Percentiles rank a stretch among this genome's conserved stretches.
phyloP scores from a whole-genome alignment of 768 basidiomycete genomes.

The Dacryopinax spathularia region DNA sequence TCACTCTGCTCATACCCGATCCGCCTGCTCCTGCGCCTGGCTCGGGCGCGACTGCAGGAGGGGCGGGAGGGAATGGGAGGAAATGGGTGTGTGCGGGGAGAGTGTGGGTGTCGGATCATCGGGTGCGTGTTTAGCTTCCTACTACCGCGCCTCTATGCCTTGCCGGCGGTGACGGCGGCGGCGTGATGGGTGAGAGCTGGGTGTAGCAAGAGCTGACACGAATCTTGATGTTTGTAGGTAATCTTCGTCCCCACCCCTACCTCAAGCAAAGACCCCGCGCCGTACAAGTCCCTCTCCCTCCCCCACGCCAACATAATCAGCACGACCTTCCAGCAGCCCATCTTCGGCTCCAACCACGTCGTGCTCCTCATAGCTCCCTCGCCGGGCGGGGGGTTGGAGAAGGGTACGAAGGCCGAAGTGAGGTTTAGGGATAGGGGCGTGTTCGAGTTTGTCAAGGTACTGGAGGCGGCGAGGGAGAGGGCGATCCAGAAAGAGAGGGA shows the following conservation, averaged over 20 bases:
- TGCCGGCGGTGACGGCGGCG: too few relatives aligned
- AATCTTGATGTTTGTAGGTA: slow-evolving; percentile 31
- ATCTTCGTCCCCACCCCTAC: slow-evolving; percentile 35
- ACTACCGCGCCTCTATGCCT: not conserved
- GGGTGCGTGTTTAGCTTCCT: slow-evolving; percentile 33
- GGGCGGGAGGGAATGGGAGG: slow-evolving; percentile 36
- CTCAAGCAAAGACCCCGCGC: slow-evolving; percentile 13
- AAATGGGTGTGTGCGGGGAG: slow-evolving; percentile 46
- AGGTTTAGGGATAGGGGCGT: slow-evolving; percentile 53
- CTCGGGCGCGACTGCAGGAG: slow-evolving; percentile 30
- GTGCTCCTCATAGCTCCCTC: slow-evolving; percentile 53
- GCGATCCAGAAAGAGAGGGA: slow-evolving; percentile 63
- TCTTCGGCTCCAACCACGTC: slow-evolving; percentile 55
- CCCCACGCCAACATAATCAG: slow-evolving; percentile 51
- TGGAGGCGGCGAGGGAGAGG: slow-evolving; percentile 66
- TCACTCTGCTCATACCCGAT: slow-evolving; percentile 45
- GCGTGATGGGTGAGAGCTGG: too few relatives aligned
- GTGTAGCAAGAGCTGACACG: not conserved
- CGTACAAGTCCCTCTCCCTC: slow-evolving; percentile 35
- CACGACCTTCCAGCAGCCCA: slow-evolving; percentile 62
- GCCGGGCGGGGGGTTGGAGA: slow-evolving; percentile 47
- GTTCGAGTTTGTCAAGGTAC: slow-evolving; percentile 54
- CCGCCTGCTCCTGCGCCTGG: slow-evolving; percentile 26
- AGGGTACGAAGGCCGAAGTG: slow-evolving; percentile 51
- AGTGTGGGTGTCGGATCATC: slow-evolving; percentile 54